These are phyloP conservation scores for Backusella luteola DNA, from an alignment of 192 early-diverging fungal genomes.

Conservation along the genomic window DNA sequence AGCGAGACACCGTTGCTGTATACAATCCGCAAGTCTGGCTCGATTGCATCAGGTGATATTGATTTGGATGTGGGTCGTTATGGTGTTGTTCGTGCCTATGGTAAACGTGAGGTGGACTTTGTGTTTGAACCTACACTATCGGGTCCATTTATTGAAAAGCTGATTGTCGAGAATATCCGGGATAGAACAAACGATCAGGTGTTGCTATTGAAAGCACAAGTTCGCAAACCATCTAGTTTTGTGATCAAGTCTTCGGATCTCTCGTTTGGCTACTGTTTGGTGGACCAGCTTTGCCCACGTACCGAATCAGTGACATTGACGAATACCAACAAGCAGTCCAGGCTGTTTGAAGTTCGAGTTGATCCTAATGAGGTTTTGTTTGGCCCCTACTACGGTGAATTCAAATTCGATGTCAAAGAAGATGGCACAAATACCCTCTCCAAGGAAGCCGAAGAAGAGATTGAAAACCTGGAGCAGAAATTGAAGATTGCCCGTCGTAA, in stretches of 20 bases:
- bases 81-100: constrained; percentile 88
- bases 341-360: constrained; percentile 75
- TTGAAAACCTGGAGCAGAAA: constrained; percentile 96
- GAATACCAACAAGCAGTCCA: constrained; percentile 80
- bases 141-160: constrained; percentile 81
- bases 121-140: constrained; percentile 89
- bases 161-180: constrained; percentile 87
- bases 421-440: constrained; percentile 52
- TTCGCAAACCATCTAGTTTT: constrained; percentile 87
- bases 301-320: constrained; percentile 69
- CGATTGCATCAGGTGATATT: constrained; percentile 90
- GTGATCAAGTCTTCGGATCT: constrained; percentile 69
- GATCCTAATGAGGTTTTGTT: constrained; percentile 71
- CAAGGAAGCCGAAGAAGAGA: constrained; percentile 88
- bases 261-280: constrained; percentile 71
- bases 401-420: constrained; percentile 65
- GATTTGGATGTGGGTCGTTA: constrained; percentile 73
- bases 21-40: constrained; percentile 91
- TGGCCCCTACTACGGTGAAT: constrained; percentile 50
- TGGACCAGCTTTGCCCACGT: constrained; percentile 51
- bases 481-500: constrained; percentile 95
- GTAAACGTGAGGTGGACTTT: constrained; percentile 91
- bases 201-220: constrained; percentile 84
- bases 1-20: constrained; percentile 90
- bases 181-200: constrained; percentile 80